Percentiles rank a stretch among this genome's conserved stretches.
Evolutionary conservation across 306 rosid genomes (phyloP).

Genomic region (Dicorynia guianensis): DNA sequence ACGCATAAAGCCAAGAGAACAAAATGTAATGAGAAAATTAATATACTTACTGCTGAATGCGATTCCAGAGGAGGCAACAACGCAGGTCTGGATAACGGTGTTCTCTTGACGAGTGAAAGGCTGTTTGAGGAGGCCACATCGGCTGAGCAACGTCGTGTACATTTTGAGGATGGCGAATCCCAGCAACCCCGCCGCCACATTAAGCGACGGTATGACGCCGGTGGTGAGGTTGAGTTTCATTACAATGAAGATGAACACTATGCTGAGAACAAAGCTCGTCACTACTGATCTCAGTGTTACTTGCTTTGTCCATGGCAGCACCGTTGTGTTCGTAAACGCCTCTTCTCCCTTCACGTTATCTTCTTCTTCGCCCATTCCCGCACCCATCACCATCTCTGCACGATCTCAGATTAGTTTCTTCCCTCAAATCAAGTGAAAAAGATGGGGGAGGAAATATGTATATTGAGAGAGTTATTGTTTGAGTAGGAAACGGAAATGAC

Average conservation of each 20-base stretch:
- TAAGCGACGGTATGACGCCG: slow-evolving; percentile 77
- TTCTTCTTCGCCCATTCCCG: not conserved
- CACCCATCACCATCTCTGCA: too few species aligned
- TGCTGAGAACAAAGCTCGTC: slow-evolving; percentile 60
- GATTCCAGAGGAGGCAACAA: slow-evolving; percentile 85
- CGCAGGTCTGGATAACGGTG: slow-evolving; percentile 79
- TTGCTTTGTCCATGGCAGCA: slow-evolving; percentile 69
- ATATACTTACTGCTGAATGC: slow-evolving; percentile 75
- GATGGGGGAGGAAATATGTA: too few species aligned
- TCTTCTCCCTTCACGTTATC: slow-evolving; percentile 50
- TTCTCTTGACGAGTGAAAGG: slow-evolving; percentile 89
- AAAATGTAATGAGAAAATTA: not conserved
- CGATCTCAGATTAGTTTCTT: too few species aligned
- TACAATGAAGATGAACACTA: slow-evolving; percentile 66
- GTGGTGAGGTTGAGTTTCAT: slow-evolving; percentile 79
- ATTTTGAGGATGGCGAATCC: slow-evolving; percentile 66
- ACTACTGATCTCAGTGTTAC: slow-evolving; percentile 63
- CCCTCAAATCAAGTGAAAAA: too few species aligned
- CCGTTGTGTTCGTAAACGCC: slow-evolving; percentile 48
- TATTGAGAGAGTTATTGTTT: too few species aligned
- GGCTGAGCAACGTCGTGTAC: slow-evolving; percentile 52
- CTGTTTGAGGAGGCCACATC: slow-evolving; percentile 55
- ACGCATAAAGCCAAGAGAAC: too few species aligned
- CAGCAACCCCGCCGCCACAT: slow-evolving; percentile 74
- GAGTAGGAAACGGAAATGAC: too few species aligned